These are phyloP conservation scores for Cryphonectria japonica DNA, from an alignment of 2,329 filamentous ascomycete species.

Conservation along the genomic window DNA sequence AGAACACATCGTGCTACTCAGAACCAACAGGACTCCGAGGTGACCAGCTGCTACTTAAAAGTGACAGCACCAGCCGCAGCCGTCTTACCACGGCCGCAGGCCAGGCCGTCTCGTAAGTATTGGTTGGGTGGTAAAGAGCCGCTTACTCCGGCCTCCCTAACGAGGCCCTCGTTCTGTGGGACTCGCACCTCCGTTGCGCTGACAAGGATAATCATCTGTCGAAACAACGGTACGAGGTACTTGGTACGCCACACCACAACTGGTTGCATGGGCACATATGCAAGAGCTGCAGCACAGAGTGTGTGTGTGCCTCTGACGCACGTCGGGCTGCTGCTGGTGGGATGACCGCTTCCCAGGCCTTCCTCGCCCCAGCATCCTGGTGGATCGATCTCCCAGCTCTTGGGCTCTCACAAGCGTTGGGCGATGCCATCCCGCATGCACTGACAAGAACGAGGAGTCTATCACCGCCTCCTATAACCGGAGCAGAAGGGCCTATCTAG, in stretches of 20 bases:
- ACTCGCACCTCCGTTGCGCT: not conserved
- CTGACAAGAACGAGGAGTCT: not conserved
- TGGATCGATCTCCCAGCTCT: not conserved
- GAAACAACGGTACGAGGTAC: not conserved
- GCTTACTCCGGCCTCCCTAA: slow-evolving; percentile 5
- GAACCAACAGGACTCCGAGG: slow-evolving; percentile 26
- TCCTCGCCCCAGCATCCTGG: slow-evolving; percentile 3
- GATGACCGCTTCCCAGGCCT: not conserved
- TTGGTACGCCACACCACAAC: slow-evolving; percentile 3
- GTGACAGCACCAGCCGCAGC: slow-evolving; percentile 20
- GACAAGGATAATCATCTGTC: slow-evolving; percentile 1
- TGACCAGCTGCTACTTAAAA: slow-evolving; percentile 16
- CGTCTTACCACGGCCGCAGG: slow-evolving; percentile 14
- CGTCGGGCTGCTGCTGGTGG: slow-evolving; percentile 11
- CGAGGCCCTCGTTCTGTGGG: not conserved
- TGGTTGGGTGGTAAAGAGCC: slow-evolving; percentile 8
- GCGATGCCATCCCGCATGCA: not conserved
- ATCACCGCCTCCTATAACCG: not conserved
- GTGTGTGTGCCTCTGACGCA: slow-evolving; percentile 18
- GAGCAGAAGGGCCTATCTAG: not conserved
- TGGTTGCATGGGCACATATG: slow-evolving; percentile 22
- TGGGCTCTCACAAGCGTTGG: not conserved
- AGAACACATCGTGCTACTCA: slow-evolving; percentile 6
- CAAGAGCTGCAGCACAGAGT: slow-evolving; percentile 23
- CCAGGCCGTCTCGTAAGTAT: slow-evolving; percentile 5